A percentile compares a stretch with the other conserved stretches of the same genome.
These are phyloP conservation scores for Globisporangium cystogenes DNA, from an alignment of 352 stramenopile species.

Conservation along the genomic window DNA sequence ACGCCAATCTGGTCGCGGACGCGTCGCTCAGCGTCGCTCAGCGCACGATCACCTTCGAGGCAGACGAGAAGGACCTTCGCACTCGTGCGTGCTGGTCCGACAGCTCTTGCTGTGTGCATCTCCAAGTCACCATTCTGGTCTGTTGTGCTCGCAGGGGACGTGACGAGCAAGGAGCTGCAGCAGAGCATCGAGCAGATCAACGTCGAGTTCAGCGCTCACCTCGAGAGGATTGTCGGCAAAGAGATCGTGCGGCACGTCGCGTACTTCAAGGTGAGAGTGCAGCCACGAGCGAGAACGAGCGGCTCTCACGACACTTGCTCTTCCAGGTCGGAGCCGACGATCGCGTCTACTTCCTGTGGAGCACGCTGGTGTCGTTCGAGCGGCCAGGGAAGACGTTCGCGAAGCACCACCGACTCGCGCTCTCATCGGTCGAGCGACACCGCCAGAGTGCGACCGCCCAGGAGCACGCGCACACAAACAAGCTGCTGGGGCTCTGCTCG, in stretches of 20 bases:
- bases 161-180: constrained; percentile 39
- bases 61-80: constrained; percentile 31
- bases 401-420: constrained; percentile 34
- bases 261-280: constrained; percentile 57
- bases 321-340: constrained; percentile 45
- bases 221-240: constrained; percentile 60
- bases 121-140: background rate
- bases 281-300: background rate
- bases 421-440: constrained; percentile 18
- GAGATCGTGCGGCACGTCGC: constrained; percentile 45
- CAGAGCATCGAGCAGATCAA: constrained; percentile 51
- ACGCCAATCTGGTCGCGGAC: constrained; percentile 41
- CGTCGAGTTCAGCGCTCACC: constrained; percentile 43
- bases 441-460: constrained; percentile 3
- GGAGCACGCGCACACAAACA: constrained; percentile 7
- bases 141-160: constrained; percentile 27
- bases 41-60: constrained; percentile 61
- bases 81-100: constrained; percentile 23
- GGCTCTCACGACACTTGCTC: background rate
- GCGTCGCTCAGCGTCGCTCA: constrained; percentile 23
- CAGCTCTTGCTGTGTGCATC: background rate
- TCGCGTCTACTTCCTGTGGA: constrained; percentile 71
- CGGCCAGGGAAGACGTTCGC: constrained; percentile 28
- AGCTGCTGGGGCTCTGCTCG: constrained; percentile 15
- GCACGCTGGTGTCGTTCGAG: constrained; percentile 64